Evolutionary conservation across 2,329 filamentous ascomycete species (phyloP), one percentile per base, ranked within the genome.

Genomic region (Fusarium denticulatum): DNA sequence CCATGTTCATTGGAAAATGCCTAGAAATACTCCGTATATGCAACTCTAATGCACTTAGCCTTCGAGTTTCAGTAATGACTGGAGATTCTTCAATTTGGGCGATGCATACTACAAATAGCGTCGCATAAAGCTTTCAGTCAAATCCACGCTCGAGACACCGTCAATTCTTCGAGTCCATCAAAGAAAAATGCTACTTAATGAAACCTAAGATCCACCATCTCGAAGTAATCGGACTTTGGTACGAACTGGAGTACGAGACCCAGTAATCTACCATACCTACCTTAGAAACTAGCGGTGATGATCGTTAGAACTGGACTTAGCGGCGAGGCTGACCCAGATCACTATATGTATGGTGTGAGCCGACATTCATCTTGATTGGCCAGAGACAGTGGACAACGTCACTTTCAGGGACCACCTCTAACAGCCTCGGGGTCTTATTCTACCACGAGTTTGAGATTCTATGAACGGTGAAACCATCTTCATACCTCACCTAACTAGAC

Each of bases 401-500:
- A 74, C 67, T 64, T 63, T 55, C 50, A 74, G 71, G 71, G 67
- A 72, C 71, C 63, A 32, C 36, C 58, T 58, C 32, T 34, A 55
- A 50, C 70, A 67, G 61, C 67, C 59, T 73, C 26, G 55, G 42
- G 62, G 60, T 22, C 56, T 70, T 39, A 37, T 32, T 45, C 52
- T 42, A 42, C 64, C 64, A 45, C 42, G 34, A 53, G 62, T 63
- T 56, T 18, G 40, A 61, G 71, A 72, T 73, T 46, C 72, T 69
- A 63, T 60, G 67, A 57, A 47, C 46, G 52, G 46, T 42, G 50
- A 30, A 64, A 47, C 45, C 49, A 22, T 49, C 40, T 53, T 69
- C 59, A 60, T 60, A 49, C 59, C 36, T 58, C 40, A 67, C 42
- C 42, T 58, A 56, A 39, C 36, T 64, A 47, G 46, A 65, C 30